A percentile compares a stretch with the other conserved stretches of the same genome.
Evolutionary conservation across 2,329 filamentous ascomycete species (phyloP).

Genomic region (Fusarium cicatricum): DNA sequence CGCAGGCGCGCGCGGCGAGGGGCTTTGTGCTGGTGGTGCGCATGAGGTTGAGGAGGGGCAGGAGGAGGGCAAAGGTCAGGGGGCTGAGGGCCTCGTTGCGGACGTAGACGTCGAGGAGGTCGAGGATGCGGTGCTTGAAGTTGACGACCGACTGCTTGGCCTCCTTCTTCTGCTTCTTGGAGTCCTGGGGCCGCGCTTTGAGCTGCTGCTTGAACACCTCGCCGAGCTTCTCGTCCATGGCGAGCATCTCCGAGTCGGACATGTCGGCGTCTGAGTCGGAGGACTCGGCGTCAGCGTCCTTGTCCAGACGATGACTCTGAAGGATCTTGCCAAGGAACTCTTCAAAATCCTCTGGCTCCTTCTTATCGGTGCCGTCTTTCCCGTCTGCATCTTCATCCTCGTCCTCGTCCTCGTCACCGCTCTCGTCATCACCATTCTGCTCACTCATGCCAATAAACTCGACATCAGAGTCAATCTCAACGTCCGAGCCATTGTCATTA

Average conservation of each 20-base stretch:
- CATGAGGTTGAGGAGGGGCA: slow-evolving; percentile 79
- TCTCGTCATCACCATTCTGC: slow-evolving; percentile 52
- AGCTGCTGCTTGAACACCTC: slow-evolving; percentile 85
- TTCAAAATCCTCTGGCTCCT: slow-evolving; percentile 65
- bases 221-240: slow-evolving; percentile 81
- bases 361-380: slow-evolving; percentile 51
- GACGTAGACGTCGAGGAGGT: slow-evolving; percentile 85
- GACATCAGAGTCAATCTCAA: slow-evolving; percentile 60
- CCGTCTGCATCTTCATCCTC: slow-evolving; percentile 51
- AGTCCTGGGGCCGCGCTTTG: slow-evolving; percentile 63
- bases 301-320: slow-evolving; percentile 72
- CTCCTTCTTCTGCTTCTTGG: slow-evolving; percentile 86
- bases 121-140: slow-evolving; percentile 94
- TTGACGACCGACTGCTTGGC: slow-evolving; percentile 89
- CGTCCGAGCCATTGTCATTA: slow-evolving; percentile 54
- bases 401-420: slow-evolving; percentile 54
- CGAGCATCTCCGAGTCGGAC: slow-evolving; percentile 96
- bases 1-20: slow-evolving; percentile 75
- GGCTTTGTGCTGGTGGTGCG: slow-evolving; percentile 80
- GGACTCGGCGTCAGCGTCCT: slow-evolving; percentile 63
- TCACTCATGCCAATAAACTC: slow-evolving; percentile 58
- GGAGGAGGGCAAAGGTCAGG: slow-evolving; percentile 72
- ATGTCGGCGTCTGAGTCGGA: slow-evolving; percentile 79
- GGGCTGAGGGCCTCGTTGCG: slow-evolving; percentile 77
- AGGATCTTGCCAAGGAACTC: slow-evolving; percentile 81